Conservation (phyloP, 2,329 filamentous ascomycete genomes). For the Colletotrichum sp. region DNA sequence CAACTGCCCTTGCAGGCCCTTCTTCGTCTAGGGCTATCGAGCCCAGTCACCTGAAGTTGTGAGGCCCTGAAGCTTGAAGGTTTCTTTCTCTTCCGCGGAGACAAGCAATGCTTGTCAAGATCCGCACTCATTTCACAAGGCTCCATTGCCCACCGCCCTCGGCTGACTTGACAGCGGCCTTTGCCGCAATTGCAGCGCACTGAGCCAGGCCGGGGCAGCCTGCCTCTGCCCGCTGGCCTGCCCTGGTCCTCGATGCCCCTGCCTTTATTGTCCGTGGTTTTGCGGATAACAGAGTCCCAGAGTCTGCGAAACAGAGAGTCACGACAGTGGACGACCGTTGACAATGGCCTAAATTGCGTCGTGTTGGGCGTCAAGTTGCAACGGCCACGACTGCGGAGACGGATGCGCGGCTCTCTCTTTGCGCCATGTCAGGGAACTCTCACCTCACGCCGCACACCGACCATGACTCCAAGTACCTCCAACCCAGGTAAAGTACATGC, state of each 20-base stretch:
- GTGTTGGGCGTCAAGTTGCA: neutral
- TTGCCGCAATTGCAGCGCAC: slow-evolving; percentile 9
- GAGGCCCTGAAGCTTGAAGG: neutral
- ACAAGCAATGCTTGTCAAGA: neutral
- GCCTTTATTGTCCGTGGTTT: neutral
- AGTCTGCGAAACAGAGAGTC: neutral
- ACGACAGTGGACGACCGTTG: neutral
- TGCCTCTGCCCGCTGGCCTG: neutral
- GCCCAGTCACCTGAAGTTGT: neutral
- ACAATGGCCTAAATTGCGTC: neutral
- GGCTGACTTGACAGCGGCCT: slow-evolving; percentile 13
- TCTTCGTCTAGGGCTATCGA: neutral
- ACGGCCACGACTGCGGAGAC: neutral
- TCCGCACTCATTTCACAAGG: slow-evolving; percentile 16
- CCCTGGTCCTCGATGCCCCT: neutral
- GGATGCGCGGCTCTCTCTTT: neutral
- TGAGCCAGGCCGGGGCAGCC: neutral
- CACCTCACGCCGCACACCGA: neutral
- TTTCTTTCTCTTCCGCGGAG: neutral
- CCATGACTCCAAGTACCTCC: neutral
- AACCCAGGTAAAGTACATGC: neutral
- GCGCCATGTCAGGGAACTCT: neutral
- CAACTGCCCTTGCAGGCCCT: neutral
- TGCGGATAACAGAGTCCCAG: neutral
- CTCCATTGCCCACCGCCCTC: neutral